phyloP scores from a whole-genome alignment of 2,329 filamentous ascomycete genomes.

The Calonectria pteridis region DNA sequence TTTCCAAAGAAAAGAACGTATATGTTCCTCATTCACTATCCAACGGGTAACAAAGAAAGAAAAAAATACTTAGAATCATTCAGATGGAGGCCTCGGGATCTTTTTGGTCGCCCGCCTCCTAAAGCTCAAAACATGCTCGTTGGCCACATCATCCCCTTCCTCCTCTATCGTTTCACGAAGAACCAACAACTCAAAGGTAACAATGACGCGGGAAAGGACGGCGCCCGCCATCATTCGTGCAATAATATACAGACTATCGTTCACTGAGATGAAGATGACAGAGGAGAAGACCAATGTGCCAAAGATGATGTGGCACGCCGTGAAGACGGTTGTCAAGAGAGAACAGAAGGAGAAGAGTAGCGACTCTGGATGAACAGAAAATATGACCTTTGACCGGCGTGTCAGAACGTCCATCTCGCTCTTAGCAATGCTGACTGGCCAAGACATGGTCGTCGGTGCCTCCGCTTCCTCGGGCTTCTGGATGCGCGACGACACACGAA shows the following conservation, averaged over 20 bases:
- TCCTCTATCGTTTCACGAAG: conserved; percentile 25
- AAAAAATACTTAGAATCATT: not conserved
- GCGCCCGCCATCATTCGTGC: conserved; percentile 21
- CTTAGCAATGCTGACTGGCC: conserved; percentile 14
- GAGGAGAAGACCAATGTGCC: conserved; percentile 24
- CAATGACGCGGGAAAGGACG: conserved; percentile 20
- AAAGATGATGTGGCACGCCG: conserved; percentile 26
- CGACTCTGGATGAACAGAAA: conserved; percentile 21
- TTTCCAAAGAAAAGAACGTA: no score
- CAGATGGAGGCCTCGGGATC: not conserved
- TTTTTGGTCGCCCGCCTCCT: not conserved
- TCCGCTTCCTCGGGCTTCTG: conserved; percentile 8
- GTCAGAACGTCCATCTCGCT: conserved; percentile 22
- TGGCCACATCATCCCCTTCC: not conserved
- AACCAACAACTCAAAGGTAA: conserved; percentile 20
- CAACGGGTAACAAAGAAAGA: not conserved
- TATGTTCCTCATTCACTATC: not conserved
- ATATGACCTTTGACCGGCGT: conserved; percentile 19
- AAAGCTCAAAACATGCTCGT: conserved; percentile 15
- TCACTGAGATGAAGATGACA: conserved; percentile 26
- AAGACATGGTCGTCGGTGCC: not conserved
- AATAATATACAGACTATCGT: conserved; percentile 21
- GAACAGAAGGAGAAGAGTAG: conserved; percentile 17
- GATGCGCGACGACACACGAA: conserved; percentile 12
- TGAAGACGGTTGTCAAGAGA: conserved; percentile 19